Base-by-base conservation (phyloP, 2,329 filamentous ascomycete genomes). In the Elsinoe necatrix region DNA sequence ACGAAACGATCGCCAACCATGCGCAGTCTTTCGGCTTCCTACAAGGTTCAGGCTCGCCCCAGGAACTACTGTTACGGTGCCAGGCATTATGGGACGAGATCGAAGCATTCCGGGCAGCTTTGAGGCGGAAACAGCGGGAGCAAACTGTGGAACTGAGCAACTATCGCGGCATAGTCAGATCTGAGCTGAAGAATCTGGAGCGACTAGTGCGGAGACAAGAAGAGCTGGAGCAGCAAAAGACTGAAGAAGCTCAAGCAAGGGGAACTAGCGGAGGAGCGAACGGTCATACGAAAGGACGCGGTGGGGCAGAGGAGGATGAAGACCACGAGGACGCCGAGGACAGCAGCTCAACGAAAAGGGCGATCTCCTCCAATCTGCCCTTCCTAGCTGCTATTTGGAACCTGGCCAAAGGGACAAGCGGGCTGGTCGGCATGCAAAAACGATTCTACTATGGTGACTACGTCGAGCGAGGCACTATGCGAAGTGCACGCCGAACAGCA, bases 331-430 rank as follows among this genome's bases (percentile, higher is more conserved):
- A 31, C 25, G 52, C 43, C 11, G 41, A 25, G 23, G 41, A 56
- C 16, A 34, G 16, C 12, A 18, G 6, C 2, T 18, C 21, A 9
- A 14, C 37, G 52, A 42, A 56, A 14, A 14, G 29, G 27, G 31
- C 37, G 45, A 75, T 79, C 51, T 85, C 82, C 6, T 85, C 82
- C 0, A 88, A 88, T 68, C 65, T 87, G 9, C 77, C 80, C 0
- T 87, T 85, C 64, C 80, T 83, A 55, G 77, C 81, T 61, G 76
- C 80, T 4, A 74, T 87, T 1, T 87, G 85, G 85, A 68, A 70
- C 25, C 76, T 79, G 20, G 82, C 81, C 14, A 86, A 83, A 66
- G 72, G 71, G 16, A 81, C 79, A 57, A 71, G 67, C 0, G 78
- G 80, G 0, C 63, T 88, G 8, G 73, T 79, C 31, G 77, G 77